Base-by-base conservation (phyloP, 768 basidiomycete genomes). In the Lactifluus hygrophoroides region DNA sequence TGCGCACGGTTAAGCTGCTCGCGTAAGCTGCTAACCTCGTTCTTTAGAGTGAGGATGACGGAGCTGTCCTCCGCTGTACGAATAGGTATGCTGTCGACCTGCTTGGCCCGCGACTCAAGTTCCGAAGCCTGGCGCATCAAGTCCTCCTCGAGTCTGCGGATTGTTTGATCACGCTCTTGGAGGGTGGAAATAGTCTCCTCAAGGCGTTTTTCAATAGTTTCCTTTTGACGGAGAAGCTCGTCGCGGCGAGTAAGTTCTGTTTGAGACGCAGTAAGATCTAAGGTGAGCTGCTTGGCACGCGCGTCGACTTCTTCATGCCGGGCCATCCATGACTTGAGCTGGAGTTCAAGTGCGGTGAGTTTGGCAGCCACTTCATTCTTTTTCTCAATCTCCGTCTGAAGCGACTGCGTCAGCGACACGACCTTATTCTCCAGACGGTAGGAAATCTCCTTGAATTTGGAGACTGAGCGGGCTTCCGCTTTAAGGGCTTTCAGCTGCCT, bases 361-460 rank as follows among this genome's bases (percentile, higher is more conserved):
- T 85, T 83, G n/a, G 72, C 75, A 63, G 88, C 85, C 44, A 98
- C 75, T 54, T 85, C 86, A 72, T 90, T 94, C 76, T 90, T 93
- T 75, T 99, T 95, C 58, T 83, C 81, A 2, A 86, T 94, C 47
- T 95, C 85, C 67, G 80, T 86, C 72, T 97, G 96, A 13, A 99
- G 80, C 16, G 76, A 84, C 70, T 99, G 96, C 0, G 96, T 98
- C 61, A 99, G 86, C 69, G 98, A 95, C 58, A 99, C 92, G 44
- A 99, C 96, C 75, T 98, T 99, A 79, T 98, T 99, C 76, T 99
- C 96, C 56, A 99, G 79, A 65, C 83, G 85, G 69, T 98, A 98
- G 0, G 95, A 97, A 64, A 95, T 96, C 74, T 96, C 94, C 75
- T 96, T 97, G 83, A 95, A 97, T 69, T 94, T 96, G 65, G 90